Conservation (phyloP, 1,284 basidiomycete species). For the Inonotus hispidus region DNA sequence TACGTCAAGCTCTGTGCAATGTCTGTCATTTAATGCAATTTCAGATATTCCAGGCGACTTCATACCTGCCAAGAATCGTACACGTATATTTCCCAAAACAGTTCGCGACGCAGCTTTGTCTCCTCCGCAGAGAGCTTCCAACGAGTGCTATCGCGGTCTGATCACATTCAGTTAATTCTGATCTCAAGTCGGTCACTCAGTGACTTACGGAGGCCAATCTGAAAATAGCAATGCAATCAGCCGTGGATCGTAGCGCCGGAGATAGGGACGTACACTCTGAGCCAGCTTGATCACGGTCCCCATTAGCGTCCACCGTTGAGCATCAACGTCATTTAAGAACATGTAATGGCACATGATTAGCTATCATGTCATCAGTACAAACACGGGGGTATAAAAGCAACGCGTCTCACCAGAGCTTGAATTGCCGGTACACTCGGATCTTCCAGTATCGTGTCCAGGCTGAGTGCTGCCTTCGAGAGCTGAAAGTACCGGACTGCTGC, state of each 20-base stretch:
- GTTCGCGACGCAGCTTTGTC: conserved; percentile 52
- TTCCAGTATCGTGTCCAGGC: conserved; percentile 57
- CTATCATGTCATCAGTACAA: conserved; percentile 28
- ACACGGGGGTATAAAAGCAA: conserved; percentile 22
- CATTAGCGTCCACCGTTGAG: conserved; percentile 65
- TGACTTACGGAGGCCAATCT: conserved; percentile 62
- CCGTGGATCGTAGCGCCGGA: not conserved
- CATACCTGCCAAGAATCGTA: conserved; percentile 68
- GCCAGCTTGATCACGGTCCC: conserved; percentile 62
- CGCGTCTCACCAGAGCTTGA: conserved; percentile 51
- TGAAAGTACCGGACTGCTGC: conserved; percentile 55
- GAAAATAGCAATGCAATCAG: conserved; percentile 19
- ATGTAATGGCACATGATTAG: conserved; percentile 68
- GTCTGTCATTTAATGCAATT: conserved; percentile 6
- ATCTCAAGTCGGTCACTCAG: conserved; percentile 3
- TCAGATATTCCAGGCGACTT: conserved; percentile 8
- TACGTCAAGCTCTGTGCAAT: conserved; percentile 56
- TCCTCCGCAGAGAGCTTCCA: conserved; percentile 59
- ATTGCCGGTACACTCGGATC: conserved; percentile 56
- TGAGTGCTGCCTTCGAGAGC: conserved; percentile 51
- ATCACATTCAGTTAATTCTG: not conserved
- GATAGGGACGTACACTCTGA: conserved; percentile 50
- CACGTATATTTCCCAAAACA: conserved; percentile 60
- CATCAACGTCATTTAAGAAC: conserved; percentile 59
- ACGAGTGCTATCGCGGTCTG: conserved; percentile 62